Evolutionary conservation across 2,329 filamentous ascomycete genomes (phyloP).

Genomic region (Penicillium sp.): DNA sequence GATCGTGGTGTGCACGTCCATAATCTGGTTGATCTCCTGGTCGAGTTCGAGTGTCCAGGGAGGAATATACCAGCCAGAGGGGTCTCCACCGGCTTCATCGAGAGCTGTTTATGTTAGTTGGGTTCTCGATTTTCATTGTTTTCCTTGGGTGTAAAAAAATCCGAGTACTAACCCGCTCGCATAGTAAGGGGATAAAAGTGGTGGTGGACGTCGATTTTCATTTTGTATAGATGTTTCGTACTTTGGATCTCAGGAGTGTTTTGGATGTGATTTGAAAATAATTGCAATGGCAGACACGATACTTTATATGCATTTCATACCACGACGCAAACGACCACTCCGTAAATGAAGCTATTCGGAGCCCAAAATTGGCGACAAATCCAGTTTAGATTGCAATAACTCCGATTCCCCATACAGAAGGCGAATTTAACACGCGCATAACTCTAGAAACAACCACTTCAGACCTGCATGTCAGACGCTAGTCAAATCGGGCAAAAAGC

Average conservation of each 20-base stretch:
- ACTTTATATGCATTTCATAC: too few species aligned
- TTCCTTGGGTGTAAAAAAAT: not conserved
- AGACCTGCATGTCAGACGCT: not conserved
- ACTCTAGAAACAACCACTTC: too few species aligned
- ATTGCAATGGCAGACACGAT: too few species aligned
- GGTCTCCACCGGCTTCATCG: slow-evolving; percentile 3
- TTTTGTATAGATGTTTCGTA: too few species aligned
- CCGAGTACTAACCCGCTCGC: not conserved
- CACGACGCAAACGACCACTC: too few species aligned
- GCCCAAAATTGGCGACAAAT: too few species aligned
- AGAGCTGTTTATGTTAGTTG: slow-evolving; percentile 1
- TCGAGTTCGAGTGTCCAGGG: slow-evolving; percentile 6
- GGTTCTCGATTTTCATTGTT: not conserved
- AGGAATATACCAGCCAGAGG: slow-evolving; percentile 11
- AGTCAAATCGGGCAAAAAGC: not conserved
- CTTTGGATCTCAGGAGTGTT: too few species aligned
- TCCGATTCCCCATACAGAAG: too few species aligned
- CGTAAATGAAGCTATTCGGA: too few species aligned
- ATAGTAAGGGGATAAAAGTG: slow-evolving; percentile 5
- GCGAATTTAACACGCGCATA: too few species aligned
- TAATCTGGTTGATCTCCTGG: not conserved
- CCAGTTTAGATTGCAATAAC: too few species aligned
- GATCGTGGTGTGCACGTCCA: slow-evolving; percentile 10
- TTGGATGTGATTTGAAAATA: too few species aligned
- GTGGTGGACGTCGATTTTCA: slow-evolving; percentile 10